phyloP scores from a whole-genome alignment of 345 rosid species.

The Eucalyptus decipiens region DNA sequence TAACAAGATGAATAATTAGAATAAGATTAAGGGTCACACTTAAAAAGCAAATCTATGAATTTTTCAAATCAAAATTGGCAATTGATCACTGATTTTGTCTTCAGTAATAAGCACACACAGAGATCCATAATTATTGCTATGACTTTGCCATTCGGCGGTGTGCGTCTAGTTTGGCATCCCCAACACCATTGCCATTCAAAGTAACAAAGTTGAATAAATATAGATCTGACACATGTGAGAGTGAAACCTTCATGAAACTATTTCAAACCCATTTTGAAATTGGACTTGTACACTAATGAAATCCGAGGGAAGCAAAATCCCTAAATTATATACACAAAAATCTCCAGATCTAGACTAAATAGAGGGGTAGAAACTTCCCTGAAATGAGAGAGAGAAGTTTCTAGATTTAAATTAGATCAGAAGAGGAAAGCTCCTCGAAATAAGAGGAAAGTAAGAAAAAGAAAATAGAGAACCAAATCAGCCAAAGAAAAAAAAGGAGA shows the following conservation, averaged over 20 bases:
- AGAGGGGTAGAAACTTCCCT: too few species aligned
- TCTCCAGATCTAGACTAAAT: too few species aligned
- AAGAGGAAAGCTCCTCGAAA: too few species aligned
- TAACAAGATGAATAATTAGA: neutral
- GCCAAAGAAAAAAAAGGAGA: neutral
- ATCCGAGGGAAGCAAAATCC: neutral
- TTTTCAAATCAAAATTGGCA: neutral
- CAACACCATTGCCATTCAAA: neutral
- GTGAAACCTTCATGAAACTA: neutral
- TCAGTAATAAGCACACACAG: neutral
- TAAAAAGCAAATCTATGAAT: neutral
- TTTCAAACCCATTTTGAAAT: rapidly evolving
- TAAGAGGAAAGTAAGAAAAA: too few species aligned
- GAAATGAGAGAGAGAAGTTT: too few species aligned
- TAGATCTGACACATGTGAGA: rapidly evolving
- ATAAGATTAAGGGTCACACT: neutral
- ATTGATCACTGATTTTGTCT: rapidly evolving
- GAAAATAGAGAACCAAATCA: neutral
- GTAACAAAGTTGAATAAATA: neutral
- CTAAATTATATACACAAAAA: rapidly evolving
- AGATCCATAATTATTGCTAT: neutral
- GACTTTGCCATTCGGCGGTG: neutral
- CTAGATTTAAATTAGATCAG: too few species aligned
- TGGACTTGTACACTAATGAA: neutral
- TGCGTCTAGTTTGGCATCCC: neutral